These are phyloP conservation scores for Eruca vesicaria DNA, from an alignment of 441 rosid species.

Conservation along the genomic window DNA sequence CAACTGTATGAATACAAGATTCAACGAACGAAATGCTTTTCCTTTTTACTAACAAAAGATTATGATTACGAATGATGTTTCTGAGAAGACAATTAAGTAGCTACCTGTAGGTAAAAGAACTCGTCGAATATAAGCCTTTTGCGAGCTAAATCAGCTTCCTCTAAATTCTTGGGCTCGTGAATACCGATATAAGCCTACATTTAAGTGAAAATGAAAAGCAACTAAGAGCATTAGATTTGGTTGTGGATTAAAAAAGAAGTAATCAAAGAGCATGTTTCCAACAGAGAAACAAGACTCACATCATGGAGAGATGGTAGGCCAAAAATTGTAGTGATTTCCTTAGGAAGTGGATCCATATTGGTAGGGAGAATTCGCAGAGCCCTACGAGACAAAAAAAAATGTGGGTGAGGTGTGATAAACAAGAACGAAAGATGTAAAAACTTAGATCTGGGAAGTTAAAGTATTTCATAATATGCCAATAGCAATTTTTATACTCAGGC, in stretches of 20 bases:
- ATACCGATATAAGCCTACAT: slow-evolving; percentile 83
- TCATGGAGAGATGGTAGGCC: slow-evolving; percentile 68
- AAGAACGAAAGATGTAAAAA: slow-evolving; percentile 3
- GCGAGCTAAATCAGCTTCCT: slow-evolving; percentile 94
- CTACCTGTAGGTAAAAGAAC: slow-evolving; percentile 97
- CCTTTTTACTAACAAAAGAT: neutral
- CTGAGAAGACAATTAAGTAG: slow-evolving; percentile 22
- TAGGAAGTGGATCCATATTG: slow-evolving; percentile 79
- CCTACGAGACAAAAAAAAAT: slow-evolving; percentile 40
- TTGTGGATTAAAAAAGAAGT: neutral
- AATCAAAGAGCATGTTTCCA: slow-evolving; percentile 12
- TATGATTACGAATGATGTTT: neutral
- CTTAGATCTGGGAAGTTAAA: slow-evolving; percentile 7
- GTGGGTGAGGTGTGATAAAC: slow-evolving; percentile 1
- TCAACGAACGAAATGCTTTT: neutral
- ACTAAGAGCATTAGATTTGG: neutral
- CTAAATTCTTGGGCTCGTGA: slow-evolving; percentile 80
- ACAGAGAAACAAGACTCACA: slow-evolving; percentile 49
- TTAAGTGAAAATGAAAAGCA: slow-evolving; percentile 18
- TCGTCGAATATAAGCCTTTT: slow-evolving; percentile 94
- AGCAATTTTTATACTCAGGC: neutral
- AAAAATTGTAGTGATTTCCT: slow-evolving; percentile 62
- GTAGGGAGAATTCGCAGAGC: slow-evolving; percentile 57
- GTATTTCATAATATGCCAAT: neutral
- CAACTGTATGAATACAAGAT: slow-evolving; percentile 55